Conservation (phyloP, 805 yeast genomes). For the Komagataella pastoris region DNA sequence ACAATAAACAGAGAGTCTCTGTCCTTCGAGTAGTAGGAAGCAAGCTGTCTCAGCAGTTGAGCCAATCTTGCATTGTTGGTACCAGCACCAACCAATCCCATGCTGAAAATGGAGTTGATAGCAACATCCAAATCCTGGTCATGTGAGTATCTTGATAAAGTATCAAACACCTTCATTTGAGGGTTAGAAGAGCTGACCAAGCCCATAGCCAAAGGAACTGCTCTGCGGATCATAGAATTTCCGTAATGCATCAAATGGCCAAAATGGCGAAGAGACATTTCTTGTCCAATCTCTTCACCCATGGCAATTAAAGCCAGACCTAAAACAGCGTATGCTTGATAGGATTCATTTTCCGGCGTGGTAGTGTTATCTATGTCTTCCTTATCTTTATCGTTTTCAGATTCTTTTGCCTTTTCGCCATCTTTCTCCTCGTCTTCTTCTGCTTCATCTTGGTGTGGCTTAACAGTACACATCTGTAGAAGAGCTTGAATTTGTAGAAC, state of each 20-base stretch:
- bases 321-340: constrained; percentile 81
- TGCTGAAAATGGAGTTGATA: constrained; percentile 84
- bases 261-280: constrained; percentile 93
- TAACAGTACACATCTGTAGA: constrained; percentile 78
- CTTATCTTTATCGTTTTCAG: constrained; percentile 13
- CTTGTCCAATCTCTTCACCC: constrained; percentile 98
- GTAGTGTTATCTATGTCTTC: constrained; percentile 16
- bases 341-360: constrained; percentile 37
- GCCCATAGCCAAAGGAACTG: constrained; percentile 98
- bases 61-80: constrained; percentile 97
- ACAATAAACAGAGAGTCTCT: constrained; percentile 87
- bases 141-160: constrained; percentile 90
- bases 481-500: constrained; percentile 88
- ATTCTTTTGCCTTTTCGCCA: constrained; percentile 14
- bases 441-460: constrained; percentile 40
- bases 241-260: constrained; percentile 98
- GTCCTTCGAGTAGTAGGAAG: constrained; percentile 83
- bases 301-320: constrained; percentile 91
- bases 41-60: constrained; percentile 87
- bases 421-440: constrained; percentile 46
- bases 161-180: constrained; percentile 93
- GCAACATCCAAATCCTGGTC: constrained; percentile 93
- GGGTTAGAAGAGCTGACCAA: constrained; percentile 88
- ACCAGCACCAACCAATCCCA: constrained; percentile 99
- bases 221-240: constrained; percentile 75